Conservation (phyloP, 768 basidiomycete species). For the Leccinum aurantiacum region DNA sequence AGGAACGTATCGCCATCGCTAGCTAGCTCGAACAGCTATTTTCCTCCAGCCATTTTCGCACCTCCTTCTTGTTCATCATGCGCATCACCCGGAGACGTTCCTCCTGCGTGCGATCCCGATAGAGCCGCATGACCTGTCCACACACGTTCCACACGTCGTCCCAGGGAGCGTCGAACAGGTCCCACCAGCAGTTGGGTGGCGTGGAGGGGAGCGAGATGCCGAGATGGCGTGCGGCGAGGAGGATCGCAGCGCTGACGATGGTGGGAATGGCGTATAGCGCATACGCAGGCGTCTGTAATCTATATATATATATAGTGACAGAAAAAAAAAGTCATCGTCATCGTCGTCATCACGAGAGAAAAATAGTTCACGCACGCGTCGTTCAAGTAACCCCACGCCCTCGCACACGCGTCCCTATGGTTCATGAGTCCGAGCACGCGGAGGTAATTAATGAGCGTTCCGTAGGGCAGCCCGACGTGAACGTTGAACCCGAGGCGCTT, state of each 20-base stretch:
- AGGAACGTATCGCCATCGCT: not conserved
- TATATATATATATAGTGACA: not conserved
- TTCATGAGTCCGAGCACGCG: slow-evolving; percentile 83
- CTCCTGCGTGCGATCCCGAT: slow-evolving; percentile 49
- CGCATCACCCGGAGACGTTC: slow-evolving; percentile 49
- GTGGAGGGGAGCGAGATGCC: slow-evolving; percentile 70
- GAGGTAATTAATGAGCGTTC: slow-evolving; percentile 92
- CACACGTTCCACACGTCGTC: slow-evolving; percentile 86
- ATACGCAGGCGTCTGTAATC: slow-evolving; percentile 92
- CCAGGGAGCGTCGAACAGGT: slow-evolving; percentile 88
- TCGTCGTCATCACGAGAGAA: not conserved
- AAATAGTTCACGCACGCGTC: slow-evolving; percentile 74
- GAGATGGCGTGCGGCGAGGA: slow-evolving; percentile 74
- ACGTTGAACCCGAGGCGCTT: slow-evolving; percentile 96
- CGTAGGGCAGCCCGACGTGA: slow-evolving; percentile 89
- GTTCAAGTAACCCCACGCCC: slow-evolving; percentile 94
- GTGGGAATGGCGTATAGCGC: slow-evolving; percentile 86
- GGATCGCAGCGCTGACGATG: slow-evolving; percentile 87
- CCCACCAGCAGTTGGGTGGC: slow-evolving; percentile 84
- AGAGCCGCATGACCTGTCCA: slow-evolving; percentile 83
- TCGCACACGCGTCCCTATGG: slow-evolving; percentile 64
- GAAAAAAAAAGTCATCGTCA: too few relatives aligned
- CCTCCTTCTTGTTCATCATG: slow-evolving; percentile 73
- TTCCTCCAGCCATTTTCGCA: slow-evolving; percentile 81
- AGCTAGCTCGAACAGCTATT: slow-evolving; percentile 18